These are phyloP conservation scores for Lachancea dasiensis DNA, from an alignment of 805 yeast genomes.

Conservation along the genomic window DNA sequence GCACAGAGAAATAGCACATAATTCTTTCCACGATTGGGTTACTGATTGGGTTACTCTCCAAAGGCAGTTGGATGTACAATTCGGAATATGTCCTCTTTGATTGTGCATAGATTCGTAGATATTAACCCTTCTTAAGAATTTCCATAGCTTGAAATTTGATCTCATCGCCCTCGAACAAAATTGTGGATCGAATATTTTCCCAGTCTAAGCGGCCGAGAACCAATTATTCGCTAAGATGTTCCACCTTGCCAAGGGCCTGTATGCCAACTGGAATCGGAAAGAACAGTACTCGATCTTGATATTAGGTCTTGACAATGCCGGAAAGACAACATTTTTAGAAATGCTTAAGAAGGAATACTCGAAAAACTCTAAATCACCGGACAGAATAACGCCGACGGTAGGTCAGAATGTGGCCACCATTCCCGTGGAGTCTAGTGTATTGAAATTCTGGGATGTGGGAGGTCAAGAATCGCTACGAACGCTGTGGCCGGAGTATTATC, in stretches of 20 bases:
- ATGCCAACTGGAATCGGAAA: slow-evolving; percentile 49
- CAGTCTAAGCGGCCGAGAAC: not conserved
- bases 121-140: no score
- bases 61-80: not conserved
- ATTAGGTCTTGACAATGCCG: slow-evolving; percentile 92
- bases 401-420: slow-evolving; percentile 76
- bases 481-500: slow-evolving; percentile 84
- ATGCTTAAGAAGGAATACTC: slow-evolving; percentile 52
- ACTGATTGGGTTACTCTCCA: no score
- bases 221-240: slow-evolving; percentile 50
- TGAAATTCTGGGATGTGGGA: slow-evolving; percentile 95
- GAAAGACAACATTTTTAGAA: slow-evolving; percentile 80
- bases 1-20: no score
- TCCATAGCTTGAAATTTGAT: not conserved
- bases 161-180: not conserved
- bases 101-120: not conserved
- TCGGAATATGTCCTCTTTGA: not conserved
- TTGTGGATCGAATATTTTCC: not conserved
- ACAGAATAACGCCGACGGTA: slow-evolving; percentile 81
- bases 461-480: slow-evolving; percentile 83
- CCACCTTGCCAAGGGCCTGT: slow-evolving; percentile 59
- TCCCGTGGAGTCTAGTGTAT: slow-evolving; percentile 36
- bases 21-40: no score
- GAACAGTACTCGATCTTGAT: slow-evolving; percentile 75
- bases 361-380: slow-evolving; percentile 44